Evolutionary conservation across 2,329 filamentous ascomycete species (phyloP).

Genomic region (Pyrenochaeta sp.): DNA sequence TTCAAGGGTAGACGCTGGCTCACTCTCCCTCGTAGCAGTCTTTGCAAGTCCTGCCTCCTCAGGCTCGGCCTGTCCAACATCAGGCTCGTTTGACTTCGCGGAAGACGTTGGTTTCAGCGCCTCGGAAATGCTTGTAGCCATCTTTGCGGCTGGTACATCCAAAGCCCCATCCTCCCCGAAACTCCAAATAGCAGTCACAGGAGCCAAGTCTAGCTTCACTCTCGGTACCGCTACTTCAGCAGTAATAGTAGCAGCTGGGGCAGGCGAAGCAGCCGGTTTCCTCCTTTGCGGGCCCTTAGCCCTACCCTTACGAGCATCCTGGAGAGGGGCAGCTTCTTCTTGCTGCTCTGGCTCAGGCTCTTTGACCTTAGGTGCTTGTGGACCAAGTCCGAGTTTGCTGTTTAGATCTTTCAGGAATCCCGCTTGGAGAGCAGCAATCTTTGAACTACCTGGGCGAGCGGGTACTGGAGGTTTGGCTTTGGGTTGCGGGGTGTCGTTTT

Average conservation of each 20-base stretch:
- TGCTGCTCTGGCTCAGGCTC: constrained; percentile 68
- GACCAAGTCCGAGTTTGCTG: constrained; percentile 84
- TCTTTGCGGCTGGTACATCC: constrained; percentile 42
- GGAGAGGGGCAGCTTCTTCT: constrained; percentile 76
- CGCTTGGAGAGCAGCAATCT: constrained; percentile 90
- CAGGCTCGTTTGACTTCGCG: constrained; percentile 11
- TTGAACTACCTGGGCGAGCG: constrained; percentile 77
- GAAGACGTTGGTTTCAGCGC: constrained; percentile 20
- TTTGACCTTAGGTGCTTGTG: constrained; percentile 79
- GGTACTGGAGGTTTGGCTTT: constrained; percentile 89
- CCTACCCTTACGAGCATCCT: constrained; percentile 88
- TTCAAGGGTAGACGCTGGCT: constrained; percentile 6
- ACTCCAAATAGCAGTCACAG: constrained; percentile 45
- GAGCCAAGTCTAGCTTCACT: constrained; percentile 35
- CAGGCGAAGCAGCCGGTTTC: constrained; percentile 69
- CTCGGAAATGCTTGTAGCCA: constrained; percentile 38
- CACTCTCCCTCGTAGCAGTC: constrained; percentile 13
- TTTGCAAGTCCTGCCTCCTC: constrained; percentile 16
- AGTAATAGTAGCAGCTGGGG: constrained; percentile 51
- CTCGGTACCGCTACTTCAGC: constrained; percentile 47
- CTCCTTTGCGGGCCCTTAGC: constrained; percentile 87
- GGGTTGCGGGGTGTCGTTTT: constrained; percentile 52
- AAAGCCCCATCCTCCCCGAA: constrained; percentile 46
- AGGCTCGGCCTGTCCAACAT: constrained; percentile 6
- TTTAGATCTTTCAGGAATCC: constrained; percentile 95